Evolutionary conservation across 2,329 filamentous ascomycete genomes (phyloP), one percentile per base, ranked within the genome.

Genomic region (Zymoseptoria tritici): DNA sequence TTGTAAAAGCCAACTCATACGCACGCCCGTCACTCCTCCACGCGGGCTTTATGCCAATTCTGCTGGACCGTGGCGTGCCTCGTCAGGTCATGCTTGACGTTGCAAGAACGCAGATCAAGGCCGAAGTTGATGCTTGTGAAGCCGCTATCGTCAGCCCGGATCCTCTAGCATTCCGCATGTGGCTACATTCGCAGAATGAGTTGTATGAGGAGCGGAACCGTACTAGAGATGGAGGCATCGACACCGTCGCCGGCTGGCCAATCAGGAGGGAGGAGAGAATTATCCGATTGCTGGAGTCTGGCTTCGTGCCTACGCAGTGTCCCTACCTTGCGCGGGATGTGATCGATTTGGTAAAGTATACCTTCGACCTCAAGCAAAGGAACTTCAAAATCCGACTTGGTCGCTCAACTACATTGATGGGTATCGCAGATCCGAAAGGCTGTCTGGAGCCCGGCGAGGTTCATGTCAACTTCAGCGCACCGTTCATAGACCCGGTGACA

Each of bases 351-450:
- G 60, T 56, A 1, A 54, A 61, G n/a, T 11, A 56, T 2, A 24
- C 60, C 11, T 65, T 69, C 13, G 57, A 65, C 16, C n/a, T 65
- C 6, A 61, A 59, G 49, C 57, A 56, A 4, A 69, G 67, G 53
- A 57, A 60, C 20, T 66, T 64, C 61, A 67, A 65, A 51, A 64
- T 91, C 54, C 80, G 77, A 0, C 74, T 91, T 0, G 79, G 81
- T 0, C 78, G 80, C 7, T 88, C 87, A 0, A 83, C 86, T 0
- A 85, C 83, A 52, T 74, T 85, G 0, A 83, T 81, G 60, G 91
- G 91, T 75, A 80, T 89, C 0, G 81, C 86, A 0, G 89, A 93
- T 70, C 89, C 89, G 22, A 74, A 74, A 0, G 81, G 80, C 0
- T 74, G 83, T 0, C 70, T 93, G 0, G 73, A 81, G 55, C 85